phyloP scores from a whole-genome alignment of 2,329 filamentous ascomycete species.

The Triangularia verruculosa region DNA sequence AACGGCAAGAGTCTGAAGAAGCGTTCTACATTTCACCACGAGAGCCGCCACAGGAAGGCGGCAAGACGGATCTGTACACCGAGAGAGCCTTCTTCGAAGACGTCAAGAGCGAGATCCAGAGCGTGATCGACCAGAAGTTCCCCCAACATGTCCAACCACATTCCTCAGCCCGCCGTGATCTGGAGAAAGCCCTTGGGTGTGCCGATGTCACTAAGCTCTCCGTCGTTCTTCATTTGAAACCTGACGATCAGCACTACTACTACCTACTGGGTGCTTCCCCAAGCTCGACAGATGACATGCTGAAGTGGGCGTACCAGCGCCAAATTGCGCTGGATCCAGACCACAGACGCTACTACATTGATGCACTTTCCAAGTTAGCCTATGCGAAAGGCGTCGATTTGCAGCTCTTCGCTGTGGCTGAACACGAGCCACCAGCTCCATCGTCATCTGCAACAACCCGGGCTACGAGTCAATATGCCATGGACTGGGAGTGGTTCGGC shows the following conservation, averaged over 20 bases:
- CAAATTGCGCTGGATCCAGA: conserved; percentile 23
- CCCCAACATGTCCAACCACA: background rate
- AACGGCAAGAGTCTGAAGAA: conserved; percentile 39
- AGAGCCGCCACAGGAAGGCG: conserved; percentile 38
- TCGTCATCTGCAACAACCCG: background rate
- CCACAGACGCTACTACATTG: conserved; percentile 15
- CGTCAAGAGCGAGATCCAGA: conserved; percentile 47
- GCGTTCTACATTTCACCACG: conserved; percentile 36
- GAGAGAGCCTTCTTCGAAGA: conserved; percentile 50
- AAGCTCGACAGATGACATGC: conserved; percentile 20
- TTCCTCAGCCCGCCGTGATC: conserved; percentile 19
- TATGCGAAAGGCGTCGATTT: conserved; percentile 19
- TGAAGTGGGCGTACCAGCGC: conserved; percentile 27
- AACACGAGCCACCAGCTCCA: background rate
- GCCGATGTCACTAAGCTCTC: conserved; percentile 29
- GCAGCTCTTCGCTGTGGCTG: conserved; percentile 23
- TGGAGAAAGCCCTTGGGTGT: conserved; percentile 22
- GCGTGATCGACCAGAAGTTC: conserved; percentile 33
- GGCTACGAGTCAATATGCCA: background rate
- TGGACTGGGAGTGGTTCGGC: background rate
- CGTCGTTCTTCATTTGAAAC: background rate
- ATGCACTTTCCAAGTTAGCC: conserved; percentile 24
- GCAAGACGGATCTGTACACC: conserved; percentile 36
- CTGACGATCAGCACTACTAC: conserved; percentile 16
- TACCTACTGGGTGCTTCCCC: conserved; percentile 22